Evolutionary conservation across 2,329 filamentous ascomycete species (phyloP), one percentile per base, ranked within the genome.

Genomic region (Coleophoma crateriformis): DNA sequence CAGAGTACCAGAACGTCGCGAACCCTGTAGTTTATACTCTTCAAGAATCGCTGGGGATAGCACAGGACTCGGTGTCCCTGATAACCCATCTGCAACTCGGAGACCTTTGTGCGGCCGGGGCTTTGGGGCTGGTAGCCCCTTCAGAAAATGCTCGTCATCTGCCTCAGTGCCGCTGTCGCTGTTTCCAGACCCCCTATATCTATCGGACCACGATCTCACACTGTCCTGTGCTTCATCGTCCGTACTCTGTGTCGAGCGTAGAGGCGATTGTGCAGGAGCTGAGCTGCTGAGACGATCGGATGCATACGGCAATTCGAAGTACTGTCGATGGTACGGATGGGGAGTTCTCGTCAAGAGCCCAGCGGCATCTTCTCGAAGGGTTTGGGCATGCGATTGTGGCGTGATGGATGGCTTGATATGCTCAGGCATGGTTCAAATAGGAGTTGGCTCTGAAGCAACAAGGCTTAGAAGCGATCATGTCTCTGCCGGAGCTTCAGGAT

Each of bases 91-190:
- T 51, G 67, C 69, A 51, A 80, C 84, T 52, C 86, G 79, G 45
- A 96, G 68, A 7, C 90, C 91, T 69, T 96, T 96, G 64, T 87
- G 85, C 33, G 82, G 75, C 53, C 82, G 79, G 8, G 77, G 59
- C n/a, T 78, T 85, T 2, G 91, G 88, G 3, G 91, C 88, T 1
- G 92, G 91, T 19, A 96, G 71, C 0, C 90, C 87, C 65, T 87
- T 94, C 50, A 96, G 74, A 58, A 92, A 85, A 55, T 91, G 87
- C 67, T 97, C 92, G 70, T 97, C 92, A 61, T 96, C 92, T 37
- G 92, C 92, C 65, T 97, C 92, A 15, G 91, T 95, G 20, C 92
- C 92, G 65, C 90, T 96, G 58, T 96, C 91, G 66, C 89, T 96
- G 11, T 80, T 81, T 2, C 82, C 77, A 1, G 77, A 54, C 50